Evolutionary conservation across 2,329 filamentous ascomycete species (phyloP), one percentile per base, ranked within the genome.

Genomic region (Neospermospora avenae): DNA sequence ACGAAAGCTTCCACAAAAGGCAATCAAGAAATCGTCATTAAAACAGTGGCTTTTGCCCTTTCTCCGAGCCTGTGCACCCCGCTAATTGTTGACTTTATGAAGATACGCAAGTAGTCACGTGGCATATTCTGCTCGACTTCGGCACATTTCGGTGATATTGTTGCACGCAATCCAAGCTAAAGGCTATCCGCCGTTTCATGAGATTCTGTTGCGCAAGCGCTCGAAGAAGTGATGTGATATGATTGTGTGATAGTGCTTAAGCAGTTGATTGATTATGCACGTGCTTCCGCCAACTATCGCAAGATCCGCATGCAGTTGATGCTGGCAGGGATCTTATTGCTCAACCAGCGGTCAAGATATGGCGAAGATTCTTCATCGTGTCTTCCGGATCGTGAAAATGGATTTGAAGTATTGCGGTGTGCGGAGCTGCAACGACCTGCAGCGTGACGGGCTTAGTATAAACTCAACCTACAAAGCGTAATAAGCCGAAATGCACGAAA

Each of bases 201-300:
- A 41, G 52, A 51, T 57, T 39, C 55, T 37, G 22, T 55, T 63
- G 53, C 60, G 55, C 52, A 49, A 42, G n/a, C n/a, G n/a, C n/a
- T n/a, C n/a, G n/a, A n/a, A n/a, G 39, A 41, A 52, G 28, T 60
- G 37, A 61, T 58, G 55, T 57, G 55, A 63, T 60, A 62, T 60
- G 61, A 66, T 61, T 46, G 41, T 24, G 58, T 51, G 55, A 63
- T 62, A 60, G 65, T 64, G 65, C 65, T 66, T 67, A 67, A 56
- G 65, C 62, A 67, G 58, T 62, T 67, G 65, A 63, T 61, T 61
- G 45, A 41, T 49, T 39, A 60, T 65, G 63, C 61, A 65, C 53
- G 60, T 62, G 55, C 59, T 37, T 56, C 20, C n/a, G 41, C 54
- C 61, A n/a, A 18, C 49, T 51, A 55, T 22, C 37, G 24, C 31